Evolutionary conservation across 202 grass and related monocot genomes (phyloP).

Genomic region (Dendrocalamus latiflorus): DNA sequence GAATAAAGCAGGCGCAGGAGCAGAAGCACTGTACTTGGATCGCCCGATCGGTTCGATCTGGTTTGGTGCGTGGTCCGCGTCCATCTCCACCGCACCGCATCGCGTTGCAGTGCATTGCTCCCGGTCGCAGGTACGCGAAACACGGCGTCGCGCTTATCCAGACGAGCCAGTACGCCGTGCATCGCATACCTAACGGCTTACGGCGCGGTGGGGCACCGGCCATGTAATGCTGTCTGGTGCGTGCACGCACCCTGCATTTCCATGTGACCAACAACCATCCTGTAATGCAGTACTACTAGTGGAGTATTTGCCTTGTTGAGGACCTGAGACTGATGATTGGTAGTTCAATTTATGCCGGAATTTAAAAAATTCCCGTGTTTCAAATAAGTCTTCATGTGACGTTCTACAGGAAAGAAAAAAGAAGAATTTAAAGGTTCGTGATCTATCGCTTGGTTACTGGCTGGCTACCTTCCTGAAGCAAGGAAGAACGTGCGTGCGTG

Average conservation of each 20-base stretch:
- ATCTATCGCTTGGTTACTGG: neutral
- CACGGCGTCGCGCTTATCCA: constrained; percentile 7
- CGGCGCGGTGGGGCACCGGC: neutral
- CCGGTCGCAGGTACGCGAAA: neutral
- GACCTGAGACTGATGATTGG: neutral
- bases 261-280: neutral
- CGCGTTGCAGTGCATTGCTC: neutral
- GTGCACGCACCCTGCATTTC: neutral
- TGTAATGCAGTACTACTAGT: neutral
- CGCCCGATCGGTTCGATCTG: neutral
- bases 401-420: neutral
- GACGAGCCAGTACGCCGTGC: neutral
- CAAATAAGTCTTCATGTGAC: too few species aligned
- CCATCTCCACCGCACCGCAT: neutral
- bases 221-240: neutral
- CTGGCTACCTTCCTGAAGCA: neutral
- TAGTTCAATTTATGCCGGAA: too few species aligned
- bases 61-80: neutral
- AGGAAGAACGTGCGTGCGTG: neutral
- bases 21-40: neutral
- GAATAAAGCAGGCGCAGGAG: neutral
- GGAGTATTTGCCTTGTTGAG: neutral
- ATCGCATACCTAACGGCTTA: too few species aligned
- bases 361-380: too few species aligned
- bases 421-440: neutral